Percentiles rank a stretch among this genome's conserved stretches.
These are phyloP conservation scores for Hyaloscypha variabilis DNA, from an alignment of 495 filamentous ascomycete species.

Conservation along the genomic window DNA sequence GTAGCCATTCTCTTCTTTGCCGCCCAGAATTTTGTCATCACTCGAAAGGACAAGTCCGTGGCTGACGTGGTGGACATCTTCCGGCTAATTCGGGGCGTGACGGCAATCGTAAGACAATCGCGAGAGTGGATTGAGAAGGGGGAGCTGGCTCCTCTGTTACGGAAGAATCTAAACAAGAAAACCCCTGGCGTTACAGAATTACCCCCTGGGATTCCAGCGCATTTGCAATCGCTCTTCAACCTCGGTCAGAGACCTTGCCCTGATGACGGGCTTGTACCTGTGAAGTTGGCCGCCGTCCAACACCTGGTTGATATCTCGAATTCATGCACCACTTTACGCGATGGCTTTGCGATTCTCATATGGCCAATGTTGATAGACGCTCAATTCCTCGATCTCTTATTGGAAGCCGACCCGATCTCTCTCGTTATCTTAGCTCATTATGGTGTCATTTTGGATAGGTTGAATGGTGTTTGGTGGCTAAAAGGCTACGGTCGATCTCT, in stretches of 20 bases:
- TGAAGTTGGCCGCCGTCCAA: background rate
- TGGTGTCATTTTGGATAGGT: slow-evolving; percentile 1
- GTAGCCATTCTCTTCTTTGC: slow-evolving; percentile 9
- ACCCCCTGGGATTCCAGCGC: background rate
- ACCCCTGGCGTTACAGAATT: background rate
- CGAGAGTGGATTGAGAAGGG: slow-evolving; percentile 11
- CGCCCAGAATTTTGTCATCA: slow-evolving; percentile 1
- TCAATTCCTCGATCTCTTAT: slow-evolving; percentile 10
- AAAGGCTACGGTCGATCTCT: slow-evolving; percentile 4
- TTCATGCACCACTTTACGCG: background rate
- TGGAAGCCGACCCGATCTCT: slow-evolving; percentile 1
- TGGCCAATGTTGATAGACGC: slow-evolving; percentile 9
- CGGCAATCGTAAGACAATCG: slow-evolving; percentile 6
- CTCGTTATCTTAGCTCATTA: slow-evolving; percentile 15
- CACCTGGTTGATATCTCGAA: background rate
- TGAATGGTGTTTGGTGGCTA: slow-evolving; percentile 7
- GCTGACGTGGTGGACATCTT: slow-evolving; percentile 14
- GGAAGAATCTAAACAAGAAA: background rate
- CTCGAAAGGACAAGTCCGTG: slow-evolving; percentile 3
- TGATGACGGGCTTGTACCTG: background rate
- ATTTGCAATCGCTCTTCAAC: background rate
- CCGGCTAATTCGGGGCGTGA: slow-evolving; percentile 5
- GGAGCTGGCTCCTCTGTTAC: background rate
- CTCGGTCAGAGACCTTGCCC: slow-evolving; percentile 2
- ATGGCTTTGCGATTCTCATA: slow-evolving; percentile 2